A percentile compares a stretch with the other conserved stretches of the same genome.
Conservation (phyloP, 1,139 yeast genomes). For the Candida labiduridarum region DNA sequence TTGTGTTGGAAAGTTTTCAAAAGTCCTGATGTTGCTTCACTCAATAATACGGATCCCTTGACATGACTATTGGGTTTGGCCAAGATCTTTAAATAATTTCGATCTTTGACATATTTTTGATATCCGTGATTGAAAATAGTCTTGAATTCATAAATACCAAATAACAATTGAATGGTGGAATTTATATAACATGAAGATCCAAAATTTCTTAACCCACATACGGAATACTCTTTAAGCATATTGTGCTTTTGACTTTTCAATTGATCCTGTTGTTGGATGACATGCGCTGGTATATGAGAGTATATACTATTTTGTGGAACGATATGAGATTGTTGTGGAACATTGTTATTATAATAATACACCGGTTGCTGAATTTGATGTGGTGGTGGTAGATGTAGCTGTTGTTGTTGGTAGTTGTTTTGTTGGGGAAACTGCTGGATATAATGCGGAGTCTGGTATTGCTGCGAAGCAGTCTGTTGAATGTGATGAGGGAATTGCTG, state of each 20-base stretch:
- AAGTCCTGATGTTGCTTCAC: conserved; percentile 49
- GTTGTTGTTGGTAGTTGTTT: not conserved
- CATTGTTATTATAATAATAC: not conserved
- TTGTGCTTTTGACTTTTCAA: conserved; percentile 28
- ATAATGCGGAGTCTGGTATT: conserved; percentile 1
- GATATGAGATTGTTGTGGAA: not conserved
- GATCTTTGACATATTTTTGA: conserved; percentile 41
- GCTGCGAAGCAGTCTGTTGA: not conserved
- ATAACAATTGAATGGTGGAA: conserved; percentile 65
- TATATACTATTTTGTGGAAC: not conserved
- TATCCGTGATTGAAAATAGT: conserved; percentile 45
- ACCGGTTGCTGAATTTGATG: conserved; percentile 1
- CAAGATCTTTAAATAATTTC: conserved; percentile 26
- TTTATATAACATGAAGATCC: conserved; percentile 79
- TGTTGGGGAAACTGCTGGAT: not conserved
- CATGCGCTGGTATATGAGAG: conserved; percentile 18
- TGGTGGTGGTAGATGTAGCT: not conserved
- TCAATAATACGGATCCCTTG: conserved; percentile 39
- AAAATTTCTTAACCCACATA: conserved; percentile 68
- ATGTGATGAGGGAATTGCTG: not conserved
- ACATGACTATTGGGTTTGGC: conserved; percentile 24
- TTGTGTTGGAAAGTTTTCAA: conserved; percentile 49
- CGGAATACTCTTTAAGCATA: conserved; percentile 44
- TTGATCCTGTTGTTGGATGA: conserved; percentile 19
- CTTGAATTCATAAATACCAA: conserved; percentile 52